Percentiles rank a stretch among this genome's conserved stretches.
Evolutionary conservation across 2,329 filamentous ascomycete species (phyloP).

Genomic region (Pseudogymnoascus sp.): DNA sequence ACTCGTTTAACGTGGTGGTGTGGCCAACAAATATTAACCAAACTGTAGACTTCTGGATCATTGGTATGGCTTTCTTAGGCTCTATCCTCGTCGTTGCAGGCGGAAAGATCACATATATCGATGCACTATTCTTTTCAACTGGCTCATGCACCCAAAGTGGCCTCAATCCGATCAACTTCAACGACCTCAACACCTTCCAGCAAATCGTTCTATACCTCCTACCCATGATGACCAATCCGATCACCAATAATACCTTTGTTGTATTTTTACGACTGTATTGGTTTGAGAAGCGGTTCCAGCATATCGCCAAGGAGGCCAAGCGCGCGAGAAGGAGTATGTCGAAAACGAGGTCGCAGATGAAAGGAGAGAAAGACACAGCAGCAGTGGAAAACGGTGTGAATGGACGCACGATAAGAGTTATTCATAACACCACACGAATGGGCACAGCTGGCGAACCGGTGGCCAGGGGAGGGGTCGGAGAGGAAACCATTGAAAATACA

Average conservation of each 20-base stretch:
- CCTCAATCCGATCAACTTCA: slow-evolving; percentile 70
- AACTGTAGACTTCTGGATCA: slow-evolving; percentile 65
- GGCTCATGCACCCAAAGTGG: slow-evolving; percentile 88
- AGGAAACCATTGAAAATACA: background rate
- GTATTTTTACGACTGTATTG: slow-evolving; percentile 92
- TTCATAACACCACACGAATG: slow-evolving; percentile 43
- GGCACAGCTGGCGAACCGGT: background rate
- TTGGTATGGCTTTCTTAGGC: slow-evolving; percentile 61
- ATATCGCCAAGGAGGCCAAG: slow-evolving; percentile 67
- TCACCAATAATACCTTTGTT: slow-evolving; percentile 75
- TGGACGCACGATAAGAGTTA: slow-evolving; percentile 56
- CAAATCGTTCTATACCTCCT: slow-evolving; percentile 66
- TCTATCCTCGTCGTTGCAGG: slow-evolving; percentile 68
- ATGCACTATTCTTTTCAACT: slow-evolving; percentile 80
- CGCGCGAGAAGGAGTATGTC: slow-evolving; percentile 55
- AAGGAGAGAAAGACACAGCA: slow-evolving; percentile 33
- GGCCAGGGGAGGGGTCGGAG: background rate
- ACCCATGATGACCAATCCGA: slow-evolving; percentile 69
- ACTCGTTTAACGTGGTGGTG: background rate
- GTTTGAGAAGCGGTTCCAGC: slow-evolving; percentile 94
- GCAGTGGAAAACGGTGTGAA: slow-evolving; percentile 50
- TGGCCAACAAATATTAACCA: slow-evolving; percentile 12
- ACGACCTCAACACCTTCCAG: slow-evolving; percentile 60
- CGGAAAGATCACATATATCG: slow-evolving; percentile 64
- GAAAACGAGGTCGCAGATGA: slow-evolving; percentile 39